Evolutionary conservation across 2,329 filamentous ascomycete genomes (phyloP), one percentile per base, ranked within the genome.

Genomic region (Colletotrichum sp.): DNA sequence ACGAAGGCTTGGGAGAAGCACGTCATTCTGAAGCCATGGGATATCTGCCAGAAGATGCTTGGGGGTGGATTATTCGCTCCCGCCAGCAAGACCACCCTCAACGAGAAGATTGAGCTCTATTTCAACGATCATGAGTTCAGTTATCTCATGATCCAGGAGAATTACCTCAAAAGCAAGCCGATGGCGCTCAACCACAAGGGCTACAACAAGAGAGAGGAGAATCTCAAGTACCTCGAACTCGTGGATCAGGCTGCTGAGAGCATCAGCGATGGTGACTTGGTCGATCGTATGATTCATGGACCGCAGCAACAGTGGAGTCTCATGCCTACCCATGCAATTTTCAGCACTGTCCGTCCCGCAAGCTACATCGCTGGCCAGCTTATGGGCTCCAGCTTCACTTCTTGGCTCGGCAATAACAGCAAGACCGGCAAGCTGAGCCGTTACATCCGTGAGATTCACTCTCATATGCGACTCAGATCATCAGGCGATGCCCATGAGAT

Each of bases 61-160:
- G 95, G 92, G 30, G 93, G 95, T 6, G 95, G 95, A 48, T 92
- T 98, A 85, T 99, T 98, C 85, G 90, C 94, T 28, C 90, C 93
- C 6, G 92, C 93, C 66, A 98, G 95, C 85, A 98, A 95, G 79
- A 89, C 95, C 5, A 98, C 95, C 0, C 87, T 99, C 44, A 98
- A 98, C 82, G 96, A 99, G 84, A 99, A 99, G 88, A 97, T 98
- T 77, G 96, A 99, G 85, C 91, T 99, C 2, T 99, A 99, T 84
- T 99, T 99, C 89, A 98, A 99, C 84, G 97, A 99, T 81, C 97
- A 99, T 82, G 97, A 99, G 81, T 98, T 98, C 86, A 98, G 96
- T 81, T 97, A 93, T 82, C 88, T 99, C 69, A 98, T 99, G 97
- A 93, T 99, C 63, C 97, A 99, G 83, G 98, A 99, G 84, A 99